These are phyloP conservation scores for Ensete glaucum DNA, from an alignment of 176 grass and related monocot species.

Conservation along the genomic window DNA sequence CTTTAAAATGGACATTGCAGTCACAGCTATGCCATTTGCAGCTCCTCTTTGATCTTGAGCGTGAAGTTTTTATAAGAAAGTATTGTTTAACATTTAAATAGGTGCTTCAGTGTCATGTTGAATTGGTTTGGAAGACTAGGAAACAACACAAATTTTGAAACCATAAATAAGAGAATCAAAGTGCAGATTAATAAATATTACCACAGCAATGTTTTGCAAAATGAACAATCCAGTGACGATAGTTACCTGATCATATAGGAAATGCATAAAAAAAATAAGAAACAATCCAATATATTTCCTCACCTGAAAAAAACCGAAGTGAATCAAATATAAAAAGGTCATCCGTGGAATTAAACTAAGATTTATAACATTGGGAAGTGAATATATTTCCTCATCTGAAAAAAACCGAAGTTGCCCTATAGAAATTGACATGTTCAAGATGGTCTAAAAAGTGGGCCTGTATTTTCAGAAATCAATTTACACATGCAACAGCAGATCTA, in stretches of 20 bases:
- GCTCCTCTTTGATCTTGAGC: conserved; percentile 62
- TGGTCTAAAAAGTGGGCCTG: no score
- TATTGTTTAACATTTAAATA: background rate
- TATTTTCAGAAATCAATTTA: no score
- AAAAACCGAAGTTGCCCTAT: no score
- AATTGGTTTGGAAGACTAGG: background rate
- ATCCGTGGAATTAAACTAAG: background rate
- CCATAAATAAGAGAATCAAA: background rate
- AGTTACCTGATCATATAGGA: conserved; percentile 37
- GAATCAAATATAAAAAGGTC: background rate
- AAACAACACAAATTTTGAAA: background rate
- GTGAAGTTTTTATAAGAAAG: conserved; percentile 14
- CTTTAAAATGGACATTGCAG: conserved; percentile 58
- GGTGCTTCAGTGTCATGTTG: background rate
- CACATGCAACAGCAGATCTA: no score
- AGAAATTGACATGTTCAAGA: no score
- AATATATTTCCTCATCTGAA: no score
- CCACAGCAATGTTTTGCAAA: conserved; percentile 71
- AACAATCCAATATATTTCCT: background rate
- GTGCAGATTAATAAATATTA: conserved; percentile 1
- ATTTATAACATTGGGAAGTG: no score
- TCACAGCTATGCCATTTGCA: conserved; percentile 57
- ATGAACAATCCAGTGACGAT: conserved; percentile 51
- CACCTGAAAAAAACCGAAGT: no score
- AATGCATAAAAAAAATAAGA: background rate